phyloP scores from a whole-genome alignment of 495 filamentous ascomycete genomes.

The Podospora sp. region DNA sequence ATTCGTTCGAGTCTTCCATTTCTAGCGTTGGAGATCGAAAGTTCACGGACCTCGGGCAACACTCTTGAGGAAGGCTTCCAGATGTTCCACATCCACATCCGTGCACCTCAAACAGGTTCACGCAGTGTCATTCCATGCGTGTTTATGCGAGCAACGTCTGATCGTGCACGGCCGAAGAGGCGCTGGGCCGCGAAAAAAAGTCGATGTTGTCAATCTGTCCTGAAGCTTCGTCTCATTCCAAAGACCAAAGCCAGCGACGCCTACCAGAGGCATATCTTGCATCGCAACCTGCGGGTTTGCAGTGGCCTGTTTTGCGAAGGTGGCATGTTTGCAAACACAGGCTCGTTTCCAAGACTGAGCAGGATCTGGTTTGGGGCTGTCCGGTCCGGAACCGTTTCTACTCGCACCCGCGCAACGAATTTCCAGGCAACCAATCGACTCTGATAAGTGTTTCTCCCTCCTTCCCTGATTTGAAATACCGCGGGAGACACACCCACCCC shows the following conservation, averaged over 20 bases:
- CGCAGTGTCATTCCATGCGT: constrained; percentile 29
- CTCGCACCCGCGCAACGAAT: constrained; percentile 24
- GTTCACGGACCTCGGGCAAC: constrained; percentile 18
- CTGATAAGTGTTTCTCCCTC: constrained; percentile 26
- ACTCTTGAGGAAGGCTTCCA: constrained; percentile 35
- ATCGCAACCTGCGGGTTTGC: too few species aligned
- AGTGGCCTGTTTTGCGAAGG: neutral
- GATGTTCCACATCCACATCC: constrained; percentile 33
- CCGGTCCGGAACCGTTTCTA: constrained; percentile 18
- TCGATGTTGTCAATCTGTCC: neutral
- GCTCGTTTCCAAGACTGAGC: constrained; percentile 5
- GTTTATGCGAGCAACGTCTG: constrained; percentile 31
- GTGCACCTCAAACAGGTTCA: constrained; percentile 32
- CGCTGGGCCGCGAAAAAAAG: neutral
- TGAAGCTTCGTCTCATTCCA: neutral
- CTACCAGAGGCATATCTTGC: too few species aligned
- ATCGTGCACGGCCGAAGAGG: constrained; percentile 14
- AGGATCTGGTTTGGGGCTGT: constrained; percentile 19
- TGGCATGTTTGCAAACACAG: neutral
- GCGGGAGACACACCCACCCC: constrained; percentile 19
- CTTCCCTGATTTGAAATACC: constrained; percentile 30
- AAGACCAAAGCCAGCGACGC: too few species aligned
- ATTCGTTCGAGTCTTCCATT: neutral
- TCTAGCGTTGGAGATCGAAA: neutral
- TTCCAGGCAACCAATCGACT: constrained; percentile 25